Base-by-base conservation (phyloP, 2,329 filamentous ascomycete species). In the Dothiorella sarmentorum region DNA sequence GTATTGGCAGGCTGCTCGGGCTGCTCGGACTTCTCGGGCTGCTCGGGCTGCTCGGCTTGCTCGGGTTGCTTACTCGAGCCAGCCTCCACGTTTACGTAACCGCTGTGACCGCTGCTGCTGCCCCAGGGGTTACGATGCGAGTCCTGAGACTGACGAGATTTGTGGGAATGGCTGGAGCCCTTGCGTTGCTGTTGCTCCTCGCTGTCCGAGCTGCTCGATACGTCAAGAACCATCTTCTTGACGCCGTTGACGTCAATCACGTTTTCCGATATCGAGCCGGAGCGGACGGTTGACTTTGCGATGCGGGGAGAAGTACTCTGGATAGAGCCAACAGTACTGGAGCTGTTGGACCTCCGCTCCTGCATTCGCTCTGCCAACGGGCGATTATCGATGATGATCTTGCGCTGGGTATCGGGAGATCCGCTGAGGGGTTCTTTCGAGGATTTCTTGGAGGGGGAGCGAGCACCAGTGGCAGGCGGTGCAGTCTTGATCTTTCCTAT, bases 211-310 rank as follows among this genome's bases (percentile, higher is more conserved):
- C 80, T 82, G 64, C 81, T 85, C 24, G 80, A 87, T 3, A 85
- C 85, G 67, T 90, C 86, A 24, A 93, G 77, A 1, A 93, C 83
- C 43, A 91, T 83, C 73, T 93, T 93, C 63, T 85, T 84, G 55
- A 91, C 81, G 2, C 89, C 89, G 58, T 86, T 85, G 2, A 86
- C 79, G 67, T 92, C 87, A 58, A 91, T 77, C n/a, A 89, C 78
- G 61, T 88, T 89, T 72, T 92, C 88, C 0, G 88, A 91, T 65
- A 92, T 90, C 69, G 86, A 90, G 26, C 89, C 89, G 64, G 86
- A 90, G 59, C 88, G 80, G 5, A 86, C 85, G 4, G 79, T 77
- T 7, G 81, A 78, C 11, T 51, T 40, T 31, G 75, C 75, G 63
- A 73, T 66, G 58, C 68, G 69, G 7, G 31, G 61, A 0, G 68